Evolutionary conservation across 805 yeast genomes (phyloP), one percentile per base, ranked within the genome.

Genomic region (Hanseniaspora pseudoguilliermondii): DNA sequence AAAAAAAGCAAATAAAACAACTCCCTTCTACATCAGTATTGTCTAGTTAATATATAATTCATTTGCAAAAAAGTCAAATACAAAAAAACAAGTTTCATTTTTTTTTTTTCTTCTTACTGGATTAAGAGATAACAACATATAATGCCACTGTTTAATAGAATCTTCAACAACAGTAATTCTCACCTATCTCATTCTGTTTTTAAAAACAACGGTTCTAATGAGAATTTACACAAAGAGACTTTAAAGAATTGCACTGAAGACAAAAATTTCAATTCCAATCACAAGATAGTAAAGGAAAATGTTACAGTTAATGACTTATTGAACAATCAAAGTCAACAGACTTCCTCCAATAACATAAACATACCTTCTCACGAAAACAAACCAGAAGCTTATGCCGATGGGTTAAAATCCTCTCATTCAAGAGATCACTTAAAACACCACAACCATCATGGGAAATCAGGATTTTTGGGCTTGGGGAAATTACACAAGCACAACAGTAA

Each of bases 391-490:
- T 15, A 21, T 15, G 10, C 16, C 39, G 27, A 46, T 20, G 39
- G 35, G n/a, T 20, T 46, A 53, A 38, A 40, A 27, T 3, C 32
- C 5, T 27, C 25, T 1, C 23, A 46, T 29, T 36, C 49, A 38
- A 27, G 27, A 34, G 27, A 27, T 10, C 34, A 13, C 2, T 11
- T 20, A 38, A 29, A 20, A 23, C 42, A 46, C 11, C 40, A 46
- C 13, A 16, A 9, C 16, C 27, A 35, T 34, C 55, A 52, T n/a
- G 40, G 32, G 13, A 53, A 53, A 27, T 21, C 40, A 20, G 56
- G 56, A 18, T 56, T 56, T 47, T 46, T 56, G 38, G 58, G 58
- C 3, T 40, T 56, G 15, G 56, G 56, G 1, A 46, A 50, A n/a
- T 27, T 56, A 11, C 49, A 51, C 43, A 56, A 56, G 35, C 47